Evolutionary conservation across 140 eudicot genomes (phyloP), one percentile per base, ranked within the genome.

Genomic region (Cichorium intybus): DNA sequence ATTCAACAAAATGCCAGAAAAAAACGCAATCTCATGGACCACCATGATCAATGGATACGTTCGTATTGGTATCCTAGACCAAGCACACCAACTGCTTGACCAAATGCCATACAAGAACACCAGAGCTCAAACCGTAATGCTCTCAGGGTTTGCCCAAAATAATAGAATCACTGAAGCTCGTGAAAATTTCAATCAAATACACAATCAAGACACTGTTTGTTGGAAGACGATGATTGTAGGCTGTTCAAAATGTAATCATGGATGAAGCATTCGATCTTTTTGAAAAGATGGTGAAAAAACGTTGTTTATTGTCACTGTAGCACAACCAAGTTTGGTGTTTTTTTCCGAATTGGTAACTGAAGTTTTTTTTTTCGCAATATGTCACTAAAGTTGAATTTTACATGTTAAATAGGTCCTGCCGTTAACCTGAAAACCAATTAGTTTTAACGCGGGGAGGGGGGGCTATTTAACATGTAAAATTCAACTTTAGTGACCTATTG

Each of bases 151-250:
- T 59, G 34, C 69, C 46, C 77, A 70, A 22, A 65, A 74, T 55
- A 59, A 68, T 55, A 66, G 56, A 56, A 61, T 84, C 17, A 57
- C 28, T 0, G 76, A 80, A 6, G 90, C 86, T 35, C 77, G 75
- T 37, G 70, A 62, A 12, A 74, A 77, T 34, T 84, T 84, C n/a
- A 17, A 84, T 62, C 72, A n/a, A 16, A 27, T 74, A 46, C 23
- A 62, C 11, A 80, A 48, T 41, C 77, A 75, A 24, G 86, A 84
- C 46, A 63, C 66, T 48, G 77, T 84, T 74, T 84, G 84, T 59
- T 84, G 81, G 81, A 84, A 84, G 67, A 80, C 90, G 6, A 80
- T 84, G 90, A 80, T 84, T 70, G 72, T 70, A 22, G 86, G 90
- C 14, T 84, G 86, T 73, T 47, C 80, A 80, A 12, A 70, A 69